A percentile compares a stretch with the other conserved stretches of the same genome.
These are phyloP conservation scores for Trametes maxima DNA, from an alignment of 768 basidiomycete species.

Conservation along the genomic window DNA sequence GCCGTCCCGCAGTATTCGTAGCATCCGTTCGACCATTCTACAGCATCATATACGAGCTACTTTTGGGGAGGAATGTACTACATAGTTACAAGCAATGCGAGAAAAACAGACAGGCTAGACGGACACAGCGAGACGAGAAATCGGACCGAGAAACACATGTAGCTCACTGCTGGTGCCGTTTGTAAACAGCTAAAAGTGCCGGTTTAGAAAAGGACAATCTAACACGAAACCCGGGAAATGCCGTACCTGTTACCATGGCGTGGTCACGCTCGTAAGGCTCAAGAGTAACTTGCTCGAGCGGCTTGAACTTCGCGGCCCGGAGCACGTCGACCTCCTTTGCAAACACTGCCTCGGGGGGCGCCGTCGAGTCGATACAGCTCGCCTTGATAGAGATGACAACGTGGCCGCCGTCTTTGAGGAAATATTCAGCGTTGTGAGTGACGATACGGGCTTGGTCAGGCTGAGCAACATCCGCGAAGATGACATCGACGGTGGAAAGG, in stretches of 20 bases:
- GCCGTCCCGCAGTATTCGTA: constrained; percentile 2
- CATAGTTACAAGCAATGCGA: constrained; percentile 24
- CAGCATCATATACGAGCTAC: constrained; percentile 8
- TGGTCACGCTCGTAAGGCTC: constrained; percentile 93
- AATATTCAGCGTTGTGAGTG: constrained; percentile 87
- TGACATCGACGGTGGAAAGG: constrained; percentile 91
- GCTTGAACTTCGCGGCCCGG: constrained; percentile 81
- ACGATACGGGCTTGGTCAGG: constrained; percentile 99
- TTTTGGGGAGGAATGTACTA: constrained; percentile 23
- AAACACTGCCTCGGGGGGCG: constrained; percentile 86
- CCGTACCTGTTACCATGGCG: constrained; percentile 83
- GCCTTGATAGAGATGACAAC: constrained; percentile 98
- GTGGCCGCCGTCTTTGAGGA: constrained; percentile 94
- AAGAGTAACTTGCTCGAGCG: constrained; percentile 92
- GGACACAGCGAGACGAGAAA: constrained; percentile 14
- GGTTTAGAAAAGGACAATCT: constrained; percentile 1
- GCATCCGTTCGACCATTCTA: background rate
- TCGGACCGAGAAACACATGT: constrained; percentile 17
- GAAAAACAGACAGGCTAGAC: constrained; percentile 12
- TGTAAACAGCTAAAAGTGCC: constrained; percentile 44
- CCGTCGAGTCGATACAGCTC: constrained; percentile 97
- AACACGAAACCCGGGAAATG: background rate
- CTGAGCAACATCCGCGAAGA: constrained; percentile 98
- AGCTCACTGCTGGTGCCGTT: constrained; percentile 42
- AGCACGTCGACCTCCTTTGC: constrained; percentile 83